phyloP scores from a whole-genome alignment of 140 eudicot genomes.

The Senecio squalidus region DNA sequence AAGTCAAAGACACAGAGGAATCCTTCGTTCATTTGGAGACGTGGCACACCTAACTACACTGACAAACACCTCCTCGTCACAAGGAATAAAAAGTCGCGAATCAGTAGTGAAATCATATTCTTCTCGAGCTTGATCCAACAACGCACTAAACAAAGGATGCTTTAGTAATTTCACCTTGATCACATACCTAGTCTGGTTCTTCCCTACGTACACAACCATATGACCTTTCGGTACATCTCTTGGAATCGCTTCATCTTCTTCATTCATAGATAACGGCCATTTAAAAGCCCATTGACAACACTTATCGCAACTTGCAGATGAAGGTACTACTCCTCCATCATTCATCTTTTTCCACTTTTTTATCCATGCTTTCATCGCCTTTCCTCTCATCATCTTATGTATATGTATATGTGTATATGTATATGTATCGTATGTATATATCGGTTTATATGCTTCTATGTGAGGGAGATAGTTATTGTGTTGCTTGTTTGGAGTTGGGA shows the following conservation, averaged over 20 bases:
- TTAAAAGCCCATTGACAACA: slow-evolving; percentile 63
- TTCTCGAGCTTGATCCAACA: slow-evolving; percentile 82
- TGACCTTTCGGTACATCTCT: slow-evolving; percentile 90
- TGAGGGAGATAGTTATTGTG: slow-evolving; percentile 23
- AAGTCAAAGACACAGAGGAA: slow-evolving; percentile 47
- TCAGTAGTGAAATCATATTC: slow-evolving; percentile 57
- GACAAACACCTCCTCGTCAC: slow-evolving; percentile 75
- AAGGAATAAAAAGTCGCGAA: slow-evolving; percentile 76
- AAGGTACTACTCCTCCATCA: slow-evolving; percentile 36
- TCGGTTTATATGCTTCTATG: background rate
- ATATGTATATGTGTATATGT: slow-evolving; percentile 6
- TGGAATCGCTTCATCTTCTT: slow-evolving; percentile 55
- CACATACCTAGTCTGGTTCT: slow-evolving; percentile 61
- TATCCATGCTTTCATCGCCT: slow-evolving; percentile 40
- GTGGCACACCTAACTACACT: slow-evolving; percentile 69
- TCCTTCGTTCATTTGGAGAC: slow-evolving; percentile 42
- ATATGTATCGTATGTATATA: background rate
- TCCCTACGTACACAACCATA: slow-evolving; percentile 82
- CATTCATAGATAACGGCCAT: slow-evolving; percentile 45
- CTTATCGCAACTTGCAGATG: slow-evolving; percentile 34
- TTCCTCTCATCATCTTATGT: slow-evolving; percentile 44
- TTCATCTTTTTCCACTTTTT: slow-evolving; percentile 60
- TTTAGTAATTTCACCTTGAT: slow-evolving; percentile 64
- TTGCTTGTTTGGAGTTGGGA: slow-evolving; percentile 29
- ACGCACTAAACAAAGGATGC: slow-evolving; percentile 70